phyloP scores from a whole-genome alignment of 768 basidiomycete species.

The Psilocybe subaeruginosa region DNA sequence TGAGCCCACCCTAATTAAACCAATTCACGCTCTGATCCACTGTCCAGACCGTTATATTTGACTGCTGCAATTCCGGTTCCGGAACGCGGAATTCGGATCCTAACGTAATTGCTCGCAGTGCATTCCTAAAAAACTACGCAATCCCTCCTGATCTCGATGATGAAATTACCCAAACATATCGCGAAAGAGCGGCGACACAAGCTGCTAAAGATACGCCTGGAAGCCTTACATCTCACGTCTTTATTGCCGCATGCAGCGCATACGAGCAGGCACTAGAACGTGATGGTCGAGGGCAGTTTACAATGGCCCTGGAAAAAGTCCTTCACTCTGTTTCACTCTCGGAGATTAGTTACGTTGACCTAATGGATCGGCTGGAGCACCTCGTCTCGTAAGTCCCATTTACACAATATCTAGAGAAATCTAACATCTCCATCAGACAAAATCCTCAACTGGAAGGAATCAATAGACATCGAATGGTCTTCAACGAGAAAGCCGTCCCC shows the following conservation, averaged over 20 bases:
- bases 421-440: not conserved
- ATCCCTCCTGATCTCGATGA: not conserved
- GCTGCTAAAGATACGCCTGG: not conserved
- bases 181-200: not conserved
- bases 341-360: not conserved
- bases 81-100: not conserved
- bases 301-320: not conserved
- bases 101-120: not conserved
- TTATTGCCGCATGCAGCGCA: slow-evolving; percentile 2
- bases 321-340: not conserved
- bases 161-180: not conserved
- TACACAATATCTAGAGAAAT: too few species aligned
- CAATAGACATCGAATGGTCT: not conserved
- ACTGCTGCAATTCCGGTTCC: slow-evolving; percentile 4
- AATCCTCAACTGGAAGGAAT: not conserved
- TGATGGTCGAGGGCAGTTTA: not conserved
- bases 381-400: not conserved
- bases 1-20: not conserved
- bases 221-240: not conserved
- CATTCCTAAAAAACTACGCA: not conserved
- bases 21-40: not conserved
- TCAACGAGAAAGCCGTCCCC: not conserved
- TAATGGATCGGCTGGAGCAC: not conserved
- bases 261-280: not conserved
- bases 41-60: slow-evolving; percentile 3